Percentiles rank a stretch among this genome's conserved stretches.
Evolutionary conservation across 805 yeast species (phyloP).

Genomic region (Debaryomyces maramus): DNA sequence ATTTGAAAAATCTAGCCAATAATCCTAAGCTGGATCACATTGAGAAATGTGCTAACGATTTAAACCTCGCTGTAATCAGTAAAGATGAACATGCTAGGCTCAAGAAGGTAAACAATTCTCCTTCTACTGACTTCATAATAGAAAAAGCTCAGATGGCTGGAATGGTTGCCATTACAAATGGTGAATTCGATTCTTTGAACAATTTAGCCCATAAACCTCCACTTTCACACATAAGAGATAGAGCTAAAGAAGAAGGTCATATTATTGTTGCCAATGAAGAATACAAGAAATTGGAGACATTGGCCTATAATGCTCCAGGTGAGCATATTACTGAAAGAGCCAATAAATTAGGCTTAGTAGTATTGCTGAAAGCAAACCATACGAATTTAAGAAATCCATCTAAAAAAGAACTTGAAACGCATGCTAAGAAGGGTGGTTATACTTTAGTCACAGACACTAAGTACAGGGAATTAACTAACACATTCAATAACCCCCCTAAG

Average conservation of each 20-base stretch:
- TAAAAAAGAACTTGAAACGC: background rate
- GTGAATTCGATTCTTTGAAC: constrained; percentile 11
- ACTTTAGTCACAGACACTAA: constrained; percentile 10
- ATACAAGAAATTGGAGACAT: constrained; percentile 22
- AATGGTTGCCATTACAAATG: constrained; percentile 12
- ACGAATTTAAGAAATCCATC: background rate
- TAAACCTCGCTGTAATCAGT: constrained; percentile 9
- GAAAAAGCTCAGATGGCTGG: constrained; percentile 11
- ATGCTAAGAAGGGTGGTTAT: constrained; percentile 10
- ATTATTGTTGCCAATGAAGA: constrained; percentile 14
- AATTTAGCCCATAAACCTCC: constrained; percentile 33
- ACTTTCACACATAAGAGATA: constrained; percentile 13
- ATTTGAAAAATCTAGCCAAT: constrained; percentile 8
- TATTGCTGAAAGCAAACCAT: constrained; percentile 17
- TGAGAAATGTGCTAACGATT: background rate
- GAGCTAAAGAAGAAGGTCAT: constrained; percentile 15
- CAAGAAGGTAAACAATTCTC: constrained; percentile 10
- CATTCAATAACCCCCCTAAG: constrained; percentile 12
- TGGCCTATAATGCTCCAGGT: constrained; percentile 22
- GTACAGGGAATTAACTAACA: constrained; percentile 3
- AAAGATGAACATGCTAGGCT: constrained; percentile 5
- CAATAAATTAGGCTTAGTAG: constrained; percentile 11
- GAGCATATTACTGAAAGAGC: constrained; percentile 23
- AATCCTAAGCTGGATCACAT: constrained; percentile 2
- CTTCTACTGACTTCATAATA: constrained; percentile 17